Evolutionary conservation across 228 moss, liverwort and hornwort species (phyloP).

Genomic region (Sphagnum fallax): DNA sequence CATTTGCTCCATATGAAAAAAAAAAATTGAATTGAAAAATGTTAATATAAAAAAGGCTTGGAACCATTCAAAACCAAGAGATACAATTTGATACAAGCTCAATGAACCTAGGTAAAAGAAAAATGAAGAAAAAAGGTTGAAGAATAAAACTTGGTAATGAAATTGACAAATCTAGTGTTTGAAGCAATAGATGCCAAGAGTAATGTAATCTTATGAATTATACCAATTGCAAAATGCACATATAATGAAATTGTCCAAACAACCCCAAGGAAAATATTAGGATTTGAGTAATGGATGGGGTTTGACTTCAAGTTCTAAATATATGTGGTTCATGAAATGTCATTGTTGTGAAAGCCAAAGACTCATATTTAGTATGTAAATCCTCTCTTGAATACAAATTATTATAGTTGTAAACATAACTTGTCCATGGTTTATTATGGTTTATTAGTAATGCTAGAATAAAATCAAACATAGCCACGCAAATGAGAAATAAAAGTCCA

Average conservation of each 20-base stretch:
- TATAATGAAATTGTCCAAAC: conserved; percentile 50
- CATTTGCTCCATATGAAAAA: conserved; percentile 8
- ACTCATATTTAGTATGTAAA: neutral
- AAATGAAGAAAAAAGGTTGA: neutral
- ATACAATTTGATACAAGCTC: neutral
- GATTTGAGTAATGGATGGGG: neutral
- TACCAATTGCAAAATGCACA: conserved; percentile 64
- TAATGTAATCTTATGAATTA: conserved; percentile 81
- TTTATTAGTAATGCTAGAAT: neutral
- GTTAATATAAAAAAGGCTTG: neutral
- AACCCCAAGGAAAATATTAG: conserved; percentile 1
- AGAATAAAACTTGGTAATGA: neutral
- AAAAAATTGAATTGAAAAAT: neutral
- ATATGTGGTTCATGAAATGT: neutral
- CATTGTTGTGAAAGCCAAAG: neutral
- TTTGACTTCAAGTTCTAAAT: neutral
- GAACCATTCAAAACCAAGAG: neutral
- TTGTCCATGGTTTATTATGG: neutral
- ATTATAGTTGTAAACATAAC: neutral
- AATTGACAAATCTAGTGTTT: conserved; percentile 31
- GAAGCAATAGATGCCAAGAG: conserved; percentile 92
- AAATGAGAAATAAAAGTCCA: neutral
- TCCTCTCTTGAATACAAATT: neutral
- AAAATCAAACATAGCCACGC: neutral
- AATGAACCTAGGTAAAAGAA: neutral